Base-by-base conservation (phyloP, 192 early-diverging fungal genomes). In the Phlyctochytrium arcticum region DNA sequence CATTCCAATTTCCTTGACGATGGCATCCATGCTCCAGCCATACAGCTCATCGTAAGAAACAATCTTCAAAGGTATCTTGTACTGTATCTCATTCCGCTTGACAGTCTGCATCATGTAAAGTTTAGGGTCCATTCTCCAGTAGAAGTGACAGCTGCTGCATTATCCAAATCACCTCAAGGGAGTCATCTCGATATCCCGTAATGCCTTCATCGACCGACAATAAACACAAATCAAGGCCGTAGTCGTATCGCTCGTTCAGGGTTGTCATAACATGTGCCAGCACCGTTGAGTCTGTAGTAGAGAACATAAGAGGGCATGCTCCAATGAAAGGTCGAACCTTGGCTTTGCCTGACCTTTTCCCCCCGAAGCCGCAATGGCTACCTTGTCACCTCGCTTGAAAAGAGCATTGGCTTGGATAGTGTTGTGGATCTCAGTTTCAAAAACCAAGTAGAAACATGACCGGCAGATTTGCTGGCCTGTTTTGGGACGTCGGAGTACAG, bases 161-260 rank as follows among this genome's bases (percentile, higher is more conserved):
- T 2, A 2, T 27, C 34, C 21, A 0, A 62, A 46, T 35, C 23
- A 77, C 75, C 60, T 94, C 94, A 6, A 99, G 80, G 17, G 95
- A 97, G 70, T 99, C 96, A 75, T 99, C 96, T 62, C 96, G 78
- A 67, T 99, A 99, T 23, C 96, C 96, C 2, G 90, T 85, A 58
- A 99, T 99, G 17, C 96, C 96, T 78, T 99, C 96, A 74, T 99
- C 96, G 31, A 99, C 85, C 1, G 93, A 95, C 3, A 99, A 73
- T n/a, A 99, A 72, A 50, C 83, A 91, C 42, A 98, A 78, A 50
- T 96, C 88, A 6, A 98, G 80, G 0, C 91, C 93, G 69, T 98
- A 98, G 61, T 87, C 64, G 75, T 98, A 85, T 34, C 94, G 84
- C 50, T 96, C 88, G 75, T 98, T 98, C 54, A 98, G 81, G 33